Evolutionary conservation across 495 filamentous ascomycete genomes (phyloP), one percentile per base, ranked within the genome.

Genomic region (Xylaria nigripes): DNA sequence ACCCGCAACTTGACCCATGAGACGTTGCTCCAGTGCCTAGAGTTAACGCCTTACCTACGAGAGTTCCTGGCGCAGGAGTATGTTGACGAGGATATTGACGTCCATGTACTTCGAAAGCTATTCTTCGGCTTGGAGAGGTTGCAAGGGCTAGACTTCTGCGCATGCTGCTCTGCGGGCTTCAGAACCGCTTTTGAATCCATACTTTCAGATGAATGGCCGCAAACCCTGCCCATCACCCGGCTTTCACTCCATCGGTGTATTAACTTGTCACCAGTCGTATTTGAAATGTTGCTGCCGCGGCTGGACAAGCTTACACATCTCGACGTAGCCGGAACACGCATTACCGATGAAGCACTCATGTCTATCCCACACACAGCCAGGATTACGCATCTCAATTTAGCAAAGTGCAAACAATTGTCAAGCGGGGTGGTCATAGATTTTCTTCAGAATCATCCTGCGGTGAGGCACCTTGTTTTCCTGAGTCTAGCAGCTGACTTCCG

Each of bases 41-140:
- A 89, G 45, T 75, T 92, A 25, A 80, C 85, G 8, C 87, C 89
- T 3, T 81, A 86, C 58, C 76, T 95, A 29, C 82, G 82, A 66
- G 89, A 95, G 70, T 89, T 90, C 58, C 69, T 93, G 51, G 79
- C 84, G 29, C 88, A 91, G 69, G 89, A 95, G 68, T 86, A 92
- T 56, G 68, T 95, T 47, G 88, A 92, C 63, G 83, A 87, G 38
- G 89, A 95, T 57, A 68, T 95, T 27, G 78, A 81, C 59, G 73
- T 72, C 19, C 75, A 79, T 18, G 83, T 95, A 27, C 69, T 95
- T 51, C 73, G 73, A 50, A 89, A 88, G 70, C 65, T 95, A 27
- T 86, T 95, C 59, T 84, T 89, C 51, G 81, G 78, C 44, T 70
- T 93, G 16, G 81, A 83, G 5, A 82, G 82, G 48, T 62, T 95